Evolutionary conservation across 495 filamentous ascomycete genomes (phyloP), one percentile per base, ranked within the genome.

Genomic region (Penicillium paxilli): DNA sequence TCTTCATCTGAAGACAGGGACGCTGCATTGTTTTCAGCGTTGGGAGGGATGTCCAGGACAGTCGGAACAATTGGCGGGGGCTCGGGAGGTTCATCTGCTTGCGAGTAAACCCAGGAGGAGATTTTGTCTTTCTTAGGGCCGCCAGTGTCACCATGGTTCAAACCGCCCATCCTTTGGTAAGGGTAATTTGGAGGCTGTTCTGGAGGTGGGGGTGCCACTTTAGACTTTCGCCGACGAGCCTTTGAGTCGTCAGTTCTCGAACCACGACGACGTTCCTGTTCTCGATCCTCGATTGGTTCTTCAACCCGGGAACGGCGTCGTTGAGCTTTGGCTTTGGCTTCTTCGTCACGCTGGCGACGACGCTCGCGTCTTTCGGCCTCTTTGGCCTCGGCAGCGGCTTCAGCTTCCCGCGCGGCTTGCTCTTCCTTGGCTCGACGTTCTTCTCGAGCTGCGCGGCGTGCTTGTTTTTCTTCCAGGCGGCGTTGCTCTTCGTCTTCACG

Each of bases 21-120:
- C 47, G 35, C 35, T 4, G 35, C 35, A 4, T 53, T 63, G 21
- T 72, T 63, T 3, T 35, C 48, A 10, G 12, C 49, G 0, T 64
- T 44, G 40, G 74, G 75, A 6, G 78, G 76, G 38, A 71, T 67
- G 44, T 86, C 83, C 22, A 85, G 54, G 11, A 86, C 75, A 6
- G 81, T 83, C 4, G 71, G 72, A 21, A 81, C 74, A 17, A 83
- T 60, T 17, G 75, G 80, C 6, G 82, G 83, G n/a, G 82, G 82
- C 49, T 80, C 80, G 3, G 83, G 80, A 2, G 82, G 83, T 12
- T 83, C 79, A 10, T 70, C 69, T 30, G 75, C 71, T 63, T 83
- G 76, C 1, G 76, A 79, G 53, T 85, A 69, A 4, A 86, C 78
- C 83, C 83, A 86, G 4, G 79, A 82, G 2, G 80, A 76, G 41